These are phyloP conservation scores for Speleostelium caveatum DNA, from an alignment of 78 protist species.

Conservation along the genomic window DNA sequence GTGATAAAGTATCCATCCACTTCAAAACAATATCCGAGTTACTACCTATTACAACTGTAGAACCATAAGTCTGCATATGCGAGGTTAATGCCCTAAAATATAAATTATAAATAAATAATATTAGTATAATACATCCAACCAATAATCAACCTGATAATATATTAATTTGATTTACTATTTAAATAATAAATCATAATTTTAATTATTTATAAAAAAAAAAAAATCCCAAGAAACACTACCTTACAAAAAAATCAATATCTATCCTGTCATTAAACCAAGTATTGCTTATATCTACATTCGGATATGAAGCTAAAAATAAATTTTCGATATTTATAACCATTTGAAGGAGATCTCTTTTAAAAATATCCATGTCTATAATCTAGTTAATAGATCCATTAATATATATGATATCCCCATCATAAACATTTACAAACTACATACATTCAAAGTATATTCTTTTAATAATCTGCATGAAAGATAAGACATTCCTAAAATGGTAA, in stretches of 20 bases:
- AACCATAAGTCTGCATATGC: constrained; percentile 51
- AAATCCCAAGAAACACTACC: neutral
- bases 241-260: constrained; percentile 40
- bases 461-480: constrained; percentile 31
- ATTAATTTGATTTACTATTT: too few relatives aligned
- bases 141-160: too few relatives aligned
- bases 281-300: constrained; percentile 1
- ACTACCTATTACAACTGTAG: constrained; percentile 63
- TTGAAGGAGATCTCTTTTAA: constrained; percentile 24
- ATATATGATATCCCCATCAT: too few relatives aligned
- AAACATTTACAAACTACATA: neutral
- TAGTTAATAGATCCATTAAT: neutral
- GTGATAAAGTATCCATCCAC: constrained; percentile 63
- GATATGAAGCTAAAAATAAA: constrained; percentile 14
- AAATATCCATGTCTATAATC: too few relatives aligned
- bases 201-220: neutral
- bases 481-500: neutral
- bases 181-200: neutral
- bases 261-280: constrained; percentile 32
- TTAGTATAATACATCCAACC: too few relatives aligned
- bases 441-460: constrained; percentile 27
- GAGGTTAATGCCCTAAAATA: constrained; percentile 59
- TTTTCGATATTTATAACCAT: constrained; percentile 45
- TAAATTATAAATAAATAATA: too few relatives aligned
- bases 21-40: neutral